Base-by-base conservation (phyloP, 1,284 basidiomycete species). In the Taiwanofungus camphoratus region DNA sequence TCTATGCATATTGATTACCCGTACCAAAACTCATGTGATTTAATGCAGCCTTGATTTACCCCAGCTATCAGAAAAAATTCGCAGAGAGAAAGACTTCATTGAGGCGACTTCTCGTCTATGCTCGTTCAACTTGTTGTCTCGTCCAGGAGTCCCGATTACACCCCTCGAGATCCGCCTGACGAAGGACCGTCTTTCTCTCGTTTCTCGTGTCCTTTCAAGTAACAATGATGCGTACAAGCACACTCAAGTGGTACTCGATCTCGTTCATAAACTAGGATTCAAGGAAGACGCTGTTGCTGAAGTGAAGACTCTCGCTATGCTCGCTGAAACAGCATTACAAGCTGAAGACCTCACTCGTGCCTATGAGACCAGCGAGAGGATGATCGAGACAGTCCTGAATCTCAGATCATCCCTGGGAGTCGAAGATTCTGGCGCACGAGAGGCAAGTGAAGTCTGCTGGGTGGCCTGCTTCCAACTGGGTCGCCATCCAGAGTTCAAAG, bases 111-210 rank as follows among this genome's bases (percentile, higher is more conserved):
- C 86, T 42, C 76, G 88, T 24, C 77, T 97, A 39, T 82, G 81
- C 31, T 86, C 90, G 19, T 90, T 87, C 72, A 87, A 90, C 49
- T 71, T 93, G 42, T 73, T 73, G 55, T 84, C 88, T 11, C 74
- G 77, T 16, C 77, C 79, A 5, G 86, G 87, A 26, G 78, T 86
- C 29, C 75, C 82, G 2, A 82, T 96, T 41, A 79, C 90, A 4
- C 93, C 93, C 0, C 79, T 94, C 48, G 91, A 96, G 63, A 92
- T 97, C 48, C 82, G 92, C 7, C 73, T 94, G 29, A 88, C 87
- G 21, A 85, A 87, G 51, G 87, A 95, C 62, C 82, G 86, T 20
- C 76, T 97, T 22, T 82, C 79, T 1, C 76, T 96, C 15, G 76
- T 97, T 36, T 82, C 84, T 2, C 81, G 79, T 11, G 82, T 97